A percentile compares a stretch with the other conserved stretches of the same genome.
Evolutionary conservation across 805 yeast species (phyloP).

Genomic region (Kregervanrija pseudodelftensis): DNA sequence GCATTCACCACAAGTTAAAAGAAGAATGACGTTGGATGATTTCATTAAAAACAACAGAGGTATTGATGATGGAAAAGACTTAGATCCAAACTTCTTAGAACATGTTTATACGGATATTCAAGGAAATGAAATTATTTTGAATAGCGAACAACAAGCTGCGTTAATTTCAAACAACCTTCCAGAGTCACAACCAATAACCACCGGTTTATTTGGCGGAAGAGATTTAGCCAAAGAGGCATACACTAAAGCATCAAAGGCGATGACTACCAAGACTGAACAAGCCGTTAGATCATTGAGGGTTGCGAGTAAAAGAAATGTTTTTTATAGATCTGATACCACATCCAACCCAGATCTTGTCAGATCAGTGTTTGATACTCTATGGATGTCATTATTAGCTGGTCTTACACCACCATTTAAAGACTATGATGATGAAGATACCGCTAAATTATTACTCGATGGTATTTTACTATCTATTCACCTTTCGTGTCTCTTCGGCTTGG

Average conservation of each 20-base stretch:
- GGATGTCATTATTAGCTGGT: constrained; percentile 97
- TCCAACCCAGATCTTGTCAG: constrained; percentile 77
- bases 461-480: constrained; percentile 75
- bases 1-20: constrained; percentile 81
- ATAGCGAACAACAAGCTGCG: constrained; percentile 92
- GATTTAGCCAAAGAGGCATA: constrained; percentile 76
- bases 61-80: constrained; percentile 82
- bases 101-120: constrained; percentile 73
- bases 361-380: constrained; percentile 86
- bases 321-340: constrained; percentile 62
- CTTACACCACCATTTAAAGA: constrained; percentile 91
- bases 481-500: constrained; percentile 75
- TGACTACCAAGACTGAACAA: constrained; percentile 82
- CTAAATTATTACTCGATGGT: constrained; percentile 74
- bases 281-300: constrained; percentile 62
- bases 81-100: constrained; percentile 66
- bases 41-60: constrained; percentile 85
- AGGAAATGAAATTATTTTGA: constrained; percentile 78
- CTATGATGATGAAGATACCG: constrained; percentile 66
- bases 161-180: constrained; percentile 58
- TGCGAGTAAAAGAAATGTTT: constrained; percentile 41
- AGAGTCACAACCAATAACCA: constrained; percentile 22
- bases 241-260: constrained; percentile 85
- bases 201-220: constrained; percentile 56
- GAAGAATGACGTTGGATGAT: constrained; percentile 81